Evolutionary conservation across 805 yeast species (phyloP).

Genomic region (Yamadazyma kitorensis): DNA sequence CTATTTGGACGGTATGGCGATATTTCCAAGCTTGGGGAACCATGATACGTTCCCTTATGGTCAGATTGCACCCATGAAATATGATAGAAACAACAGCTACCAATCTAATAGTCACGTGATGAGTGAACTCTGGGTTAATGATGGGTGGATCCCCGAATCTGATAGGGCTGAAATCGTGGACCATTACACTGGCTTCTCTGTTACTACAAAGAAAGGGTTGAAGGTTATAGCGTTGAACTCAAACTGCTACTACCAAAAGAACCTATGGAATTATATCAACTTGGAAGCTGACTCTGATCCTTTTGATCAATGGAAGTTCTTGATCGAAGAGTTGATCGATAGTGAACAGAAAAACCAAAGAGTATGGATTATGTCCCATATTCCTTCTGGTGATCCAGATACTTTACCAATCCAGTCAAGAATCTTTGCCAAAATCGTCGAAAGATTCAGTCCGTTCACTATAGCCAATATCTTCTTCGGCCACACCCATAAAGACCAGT

Average conservation of each 20-base stretch:
- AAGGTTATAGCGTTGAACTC: slow-evolving; percentile 58
- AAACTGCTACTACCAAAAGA: slow-evolving; percentile 64
- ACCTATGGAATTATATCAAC: slow-evolving; percentile 50
- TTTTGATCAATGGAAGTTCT: slow-evolving; percentile 61
- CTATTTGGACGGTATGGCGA: slow-evolving; percentile 50
- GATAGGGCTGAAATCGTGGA: slow-evolving; percentile 25
- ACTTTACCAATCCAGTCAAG: slow-evolving; percentile 61
- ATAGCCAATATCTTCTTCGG: slow-evolving; percentile 71
- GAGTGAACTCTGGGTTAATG: slow-evolving; percentile 33
- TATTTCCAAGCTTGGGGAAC: slow-evolving; percentile 64
- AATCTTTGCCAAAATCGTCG: slow-evolving; percentile 53
- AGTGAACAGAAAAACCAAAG: slow-evolving; percentile 56
- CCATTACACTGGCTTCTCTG: slow-evolving; percentile 46
- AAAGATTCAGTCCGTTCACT: slow-evolving; percentile 65
- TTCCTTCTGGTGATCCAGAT: slow-evolving; percentile 55
- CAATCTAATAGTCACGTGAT: slow-evolving; percentile 39
- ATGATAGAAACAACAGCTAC: slow-evolving; percentile 25
- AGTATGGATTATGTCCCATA: slow-evolving; percentile 74
- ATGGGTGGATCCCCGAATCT: slow-evolving; percentile 34
- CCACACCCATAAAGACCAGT: slow-evolving; percentile 69
- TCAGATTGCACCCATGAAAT: slow-evolving; percentile 53
- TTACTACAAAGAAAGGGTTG: slow-evolving; percentile 45
- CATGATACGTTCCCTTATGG: slow-evolving; percentile 75
- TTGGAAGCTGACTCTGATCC: slow-evolving; percentile 51
- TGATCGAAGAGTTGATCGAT: slow-evolving; percentile 59